Conservation (phyloP, 192 early-diverging fungal species). For the Coemansia sp. region DNA sequence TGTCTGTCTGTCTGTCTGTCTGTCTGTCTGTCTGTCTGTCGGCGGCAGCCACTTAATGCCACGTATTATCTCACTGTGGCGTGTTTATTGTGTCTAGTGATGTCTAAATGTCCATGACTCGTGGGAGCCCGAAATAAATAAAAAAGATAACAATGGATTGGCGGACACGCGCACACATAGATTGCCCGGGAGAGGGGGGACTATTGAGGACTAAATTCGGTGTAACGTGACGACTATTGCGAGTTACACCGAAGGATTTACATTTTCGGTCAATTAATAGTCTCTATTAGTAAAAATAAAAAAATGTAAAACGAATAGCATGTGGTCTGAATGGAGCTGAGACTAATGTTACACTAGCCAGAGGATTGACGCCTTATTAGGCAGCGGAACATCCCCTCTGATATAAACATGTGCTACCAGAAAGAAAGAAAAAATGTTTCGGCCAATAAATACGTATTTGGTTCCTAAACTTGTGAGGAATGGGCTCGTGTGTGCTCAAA, state of each 20-base stretch:
- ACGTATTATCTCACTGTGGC: too few species aligned
- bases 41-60: too few species aligned
- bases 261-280: background rate
- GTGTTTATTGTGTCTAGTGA: background rate
- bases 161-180: too few species aligned
- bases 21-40: too few species aligned
- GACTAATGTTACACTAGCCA: slow-evolving; percentile 1
- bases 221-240: background rate
- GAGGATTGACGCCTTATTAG: background rate
- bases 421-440: background rate
- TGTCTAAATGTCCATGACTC: background rate
- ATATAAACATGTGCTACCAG: slow-evolving; percentile 1
- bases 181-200: too few species aligned
- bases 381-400: background rate
- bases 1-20: too few species aligned
- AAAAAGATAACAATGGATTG: too few species aligned
- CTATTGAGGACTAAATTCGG: background rate
- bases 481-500: background rate
- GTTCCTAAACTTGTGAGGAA: background rate
- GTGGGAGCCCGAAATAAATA: too few species aligned
- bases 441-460: background rate
- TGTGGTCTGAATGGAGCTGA: background rate
- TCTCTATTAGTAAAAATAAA: background rate
- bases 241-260: slow-evolving; percentile 1
- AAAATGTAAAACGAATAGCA: background rate